These are phyloP conservation scores for Tetrahymena elliotti DNA, from an alignment of 73 alveolate species.

Conservation along the genomic window DNA sequence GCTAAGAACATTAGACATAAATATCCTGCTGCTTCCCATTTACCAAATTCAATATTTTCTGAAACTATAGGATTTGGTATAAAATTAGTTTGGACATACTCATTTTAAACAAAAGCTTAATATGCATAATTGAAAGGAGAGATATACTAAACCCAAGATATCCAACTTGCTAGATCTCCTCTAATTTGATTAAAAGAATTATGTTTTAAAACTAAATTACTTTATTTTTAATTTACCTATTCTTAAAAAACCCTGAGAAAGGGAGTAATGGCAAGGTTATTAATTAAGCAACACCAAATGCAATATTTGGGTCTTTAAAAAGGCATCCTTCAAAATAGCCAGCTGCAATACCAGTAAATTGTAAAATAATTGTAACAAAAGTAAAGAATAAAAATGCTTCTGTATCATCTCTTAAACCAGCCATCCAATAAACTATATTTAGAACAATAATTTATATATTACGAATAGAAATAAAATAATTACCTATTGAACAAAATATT, in stretches of 20 bases:
- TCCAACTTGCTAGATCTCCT: conserved; percentile 29
- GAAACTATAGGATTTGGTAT: not conserved
- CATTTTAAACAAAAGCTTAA: conserved; percentile 60
- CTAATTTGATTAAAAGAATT: not conserved
- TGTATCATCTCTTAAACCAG: not conserved
- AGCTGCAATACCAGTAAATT: not conserved
- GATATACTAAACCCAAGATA: conserved; percentile 51
- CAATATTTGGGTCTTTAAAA: not conserved
- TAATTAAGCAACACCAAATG: not conserved
- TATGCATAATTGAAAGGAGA: conserved; percentile 60
- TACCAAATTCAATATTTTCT: not conserved
- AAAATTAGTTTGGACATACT: conserved; percentile 11
- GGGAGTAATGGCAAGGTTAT: not conserved
- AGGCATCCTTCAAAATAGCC: not conserved
- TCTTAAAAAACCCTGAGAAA: not conserved
- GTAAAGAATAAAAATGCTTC: not conserved
- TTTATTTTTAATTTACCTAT: not conserved
- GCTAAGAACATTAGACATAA: not conserved
- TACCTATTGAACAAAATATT: not conserved
- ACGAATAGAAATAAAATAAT: not conserved
- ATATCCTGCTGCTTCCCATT: not conserved
- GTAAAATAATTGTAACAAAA: not conserved
- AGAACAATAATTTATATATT: not conserved
- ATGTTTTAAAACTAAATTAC: not conserved
- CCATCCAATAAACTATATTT: not conserved